phyloP scores from a whole-genome alignment of 2,329 filamentous ascomycete species.

The Sporothrix pallida region DNA sequence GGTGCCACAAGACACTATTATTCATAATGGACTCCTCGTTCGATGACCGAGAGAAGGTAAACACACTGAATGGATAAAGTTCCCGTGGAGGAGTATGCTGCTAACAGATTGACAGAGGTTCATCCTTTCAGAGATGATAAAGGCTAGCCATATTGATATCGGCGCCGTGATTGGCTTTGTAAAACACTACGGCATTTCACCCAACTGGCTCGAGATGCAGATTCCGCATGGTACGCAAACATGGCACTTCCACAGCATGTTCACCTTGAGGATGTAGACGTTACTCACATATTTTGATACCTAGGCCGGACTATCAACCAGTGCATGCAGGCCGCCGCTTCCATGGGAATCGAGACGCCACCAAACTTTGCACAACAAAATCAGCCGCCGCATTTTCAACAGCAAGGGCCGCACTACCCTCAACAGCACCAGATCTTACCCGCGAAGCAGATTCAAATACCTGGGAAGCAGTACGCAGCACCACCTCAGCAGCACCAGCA shows the following conservation, averaged over 20 bases:
- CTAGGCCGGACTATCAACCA: slow-evolving; percentile 47
- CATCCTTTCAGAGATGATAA: slow-evolving; percentile 64
- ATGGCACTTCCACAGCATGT: slow-evolving; percentile 21
- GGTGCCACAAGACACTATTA: slow-evolving; percentile 33
- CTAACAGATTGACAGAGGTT: slow-evolving; percentile 55
- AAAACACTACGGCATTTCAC: slow-evolving; percentile 43
- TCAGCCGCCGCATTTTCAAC: slow-evolving; percentile 39
- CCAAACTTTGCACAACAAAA: slow-evolving; percentile 32
- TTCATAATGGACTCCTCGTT: slow-evolving; percentile 53
- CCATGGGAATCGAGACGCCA: slow-evolving; percentile 40
- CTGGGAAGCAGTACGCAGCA: not conserved
- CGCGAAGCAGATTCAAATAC: too few relatives aligned
- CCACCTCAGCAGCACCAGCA: slow-evolving; percentile 37
- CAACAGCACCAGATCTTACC: not conserved
- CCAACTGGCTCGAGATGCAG: slow-evolving; percentile 48
- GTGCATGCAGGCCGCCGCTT: slow-evolving; percentile 44
- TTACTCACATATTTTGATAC: slow-evolving; percentile 33
- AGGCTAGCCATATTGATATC: slow-evolving; percentile 58
- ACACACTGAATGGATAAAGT: not conserved
- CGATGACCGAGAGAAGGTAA: slow-evolving; percentile 60
- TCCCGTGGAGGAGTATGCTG: too few relatives aligned
- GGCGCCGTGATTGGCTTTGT: slow-evolving; percentile 56
- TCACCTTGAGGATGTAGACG: not conserved
- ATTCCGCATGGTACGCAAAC: slow-evolving; percentile 44
- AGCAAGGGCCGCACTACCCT: slow-evolving; percentile 37